phyloP scores from a whole-genome alignment of 2,329 filamentous ascomycete genomes.

The Dactylellina haptotyla region DNA sequence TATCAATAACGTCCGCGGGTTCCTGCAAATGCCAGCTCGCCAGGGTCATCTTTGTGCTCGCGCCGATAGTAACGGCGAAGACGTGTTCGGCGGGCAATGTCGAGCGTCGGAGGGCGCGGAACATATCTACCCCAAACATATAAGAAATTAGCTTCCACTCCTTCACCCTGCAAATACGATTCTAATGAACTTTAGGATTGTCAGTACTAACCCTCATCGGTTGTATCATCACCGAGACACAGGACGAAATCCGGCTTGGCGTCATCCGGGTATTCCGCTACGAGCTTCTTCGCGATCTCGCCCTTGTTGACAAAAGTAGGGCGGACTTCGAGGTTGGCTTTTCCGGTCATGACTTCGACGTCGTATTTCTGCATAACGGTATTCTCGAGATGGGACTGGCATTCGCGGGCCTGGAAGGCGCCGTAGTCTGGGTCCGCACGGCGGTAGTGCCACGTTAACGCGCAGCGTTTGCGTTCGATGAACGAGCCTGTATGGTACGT shows the following conservation, averaged over 20 bases:
- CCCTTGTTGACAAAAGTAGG: slow-evolving; percentile 98
- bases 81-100: slow-evolving; percentile 70
- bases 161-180: not conserved
- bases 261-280: slow-evolving; percentile 72
- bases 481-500: slow-evolving; percentile 76
- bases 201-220: slow-evolving; percentile 78
- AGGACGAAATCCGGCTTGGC: slow-evolving; percentile 83
- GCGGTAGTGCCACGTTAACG: slow-evolving; percentile 96
- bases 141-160: slow-evolving; percentile 54
- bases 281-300: slow-evolving; percentile 86
- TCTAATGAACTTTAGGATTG: not conserved
- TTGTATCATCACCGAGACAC: slow-evolving; percentile 94
- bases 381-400: slow-evolving; percentile 80
- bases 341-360: slow-evolving; percentile 95
- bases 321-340: slow-evolving; percentile 96
- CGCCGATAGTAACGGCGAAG: slow-evolving; percentile 90
- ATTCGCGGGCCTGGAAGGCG: slow-evolving; percentile 79
- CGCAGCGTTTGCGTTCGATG: slow-evolving; percentile 92
- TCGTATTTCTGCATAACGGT: slow-evolving; percentile 83
- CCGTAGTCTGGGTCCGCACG: slow-evolving; percentile 88
- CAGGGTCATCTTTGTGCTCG: slow-evolving; percentile 88
- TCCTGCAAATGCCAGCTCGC: slow-evolving; percentile 91
- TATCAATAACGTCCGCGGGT: slow-evolving; percentile 84
- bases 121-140: slow-evolving; percentile 70
- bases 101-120: slow-evolving; percentile 76